Evolutionary conservation across 2,329 filamentous ascomycete species (phyloP), one percentile per base, ranked within the genome.

Genomic region (Pseudocercospora pini-densiflorae): DNA sequence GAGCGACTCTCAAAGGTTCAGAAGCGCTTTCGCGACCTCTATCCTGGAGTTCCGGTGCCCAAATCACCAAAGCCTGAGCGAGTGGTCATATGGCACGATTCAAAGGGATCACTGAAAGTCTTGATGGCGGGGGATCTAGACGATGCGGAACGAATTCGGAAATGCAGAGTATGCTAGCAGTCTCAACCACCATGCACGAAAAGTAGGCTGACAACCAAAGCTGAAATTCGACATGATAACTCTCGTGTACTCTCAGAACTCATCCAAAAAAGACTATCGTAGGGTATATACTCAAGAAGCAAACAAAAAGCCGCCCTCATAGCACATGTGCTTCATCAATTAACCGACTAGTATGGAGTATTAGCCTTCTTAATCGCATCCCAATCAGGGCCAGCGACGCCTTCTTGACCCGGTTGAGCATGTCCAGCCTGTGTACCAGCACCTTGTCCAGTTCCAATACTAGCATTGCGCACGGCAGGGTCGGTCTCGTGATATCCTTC

Each of bases 401-500:
- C 59, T 29, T 63, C 60, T 55, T 54, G 57, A 3, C 54, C 53
- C 51, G 59, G 49, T 49, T 66, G 53, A n/a, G 21, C 57, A 23
- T 61, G 59, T n/a, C 57, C 57, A 43, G 33, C 57, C 7, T 19
- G 14, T 2, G 55, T 59, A 40, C 55, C 55, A 19, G 27, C 55
- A 19, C 55, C 47, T n/a, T 36, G 29, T 5, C 27, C 27, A 23
- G 55, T 59, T 7, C 55, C 55, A 27, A 53, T 43, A 36, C 12
- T 36, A 33, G 55, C 55, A 16, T 59, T 27, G 7, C 31, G 29
- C 24, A 40, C 5, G 4, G 55, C n/a, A 43, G 55, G 16, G 19
- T 59, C 55, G 7, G 16, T 33, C 55, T 61, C 59, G 57, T 77
- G 75, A 33, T 71, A 71, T 19, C 77, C 77, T 5, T 63, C 61